Conservation (phyloP, 768 basidiomycete species). For the Lyophyllum atratum region DNA sequence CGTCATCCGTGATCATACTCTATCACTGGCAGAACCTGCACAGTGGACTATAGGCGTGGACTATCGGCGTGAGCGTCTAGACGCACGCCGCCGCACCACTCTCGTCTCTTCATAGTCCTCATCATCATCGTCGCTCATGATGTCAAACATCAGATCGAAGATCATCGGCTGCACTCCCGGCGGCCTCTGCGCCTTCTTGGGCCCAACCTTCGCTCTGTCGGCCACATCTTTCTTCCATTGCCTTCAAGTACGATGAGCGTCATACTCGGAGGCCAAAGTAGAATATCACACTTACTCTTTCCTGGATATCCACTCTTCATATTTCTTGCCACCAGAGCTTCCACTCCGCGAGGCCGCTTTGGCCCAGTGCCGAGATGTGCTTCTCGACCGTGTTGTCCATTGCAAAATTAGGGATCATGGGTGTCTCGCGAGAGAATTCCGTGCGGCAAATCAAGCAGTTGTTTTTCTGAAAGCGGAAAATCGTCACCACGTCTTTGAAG, state of each 20-base stretch:
- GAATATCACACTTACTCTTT: slow-evolving; percentile 47
- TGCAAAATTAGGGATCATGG: slow-evolving; percentile 66
- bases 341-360: slow-evolving; percentile 55
- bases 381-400: slow-evolving; percentile 63
- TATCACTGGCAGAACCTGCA: no score
- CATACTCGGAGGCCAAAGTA: background rate
- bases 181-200: background rate
- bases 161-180: no score
- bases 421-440: slow-evolving; percentile 34
- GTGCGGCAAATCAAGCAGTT: slow-evolving; percentile 66
- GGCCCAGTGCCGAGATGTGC: slow-evolving; percentile 51
- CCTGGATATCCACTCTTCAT: slow-evolving; percentile 53
- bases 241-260: slow-evolving; percentile 28
- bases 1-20: slow-evolving; percentile 6
- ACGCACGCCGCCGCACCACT: slow-evolving; percentile 1
- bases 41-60: no score
- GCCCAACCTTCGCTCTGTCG: slow-evolving; percentile 23
- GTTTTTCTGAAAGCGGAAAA: slow-evolving; percentile 27
- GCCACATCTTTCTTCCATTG: slow-evolving; percentile 33
- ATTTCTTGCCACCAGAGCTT: slow-evolving; percentile 44
- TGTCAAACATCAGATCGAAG: background rate
- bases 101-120: background rate
- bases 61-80: background rate
- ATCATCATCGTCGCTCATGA: slow-evolving; percentile 3
- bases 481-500: background rate